A percentile compares a stretch with the other conserved stretches of the same genome.
Evolutionary conservation across 1,139 yeast species (phyloP).

Genomic region (Groenewaldozyma auringiensis): DNA sequence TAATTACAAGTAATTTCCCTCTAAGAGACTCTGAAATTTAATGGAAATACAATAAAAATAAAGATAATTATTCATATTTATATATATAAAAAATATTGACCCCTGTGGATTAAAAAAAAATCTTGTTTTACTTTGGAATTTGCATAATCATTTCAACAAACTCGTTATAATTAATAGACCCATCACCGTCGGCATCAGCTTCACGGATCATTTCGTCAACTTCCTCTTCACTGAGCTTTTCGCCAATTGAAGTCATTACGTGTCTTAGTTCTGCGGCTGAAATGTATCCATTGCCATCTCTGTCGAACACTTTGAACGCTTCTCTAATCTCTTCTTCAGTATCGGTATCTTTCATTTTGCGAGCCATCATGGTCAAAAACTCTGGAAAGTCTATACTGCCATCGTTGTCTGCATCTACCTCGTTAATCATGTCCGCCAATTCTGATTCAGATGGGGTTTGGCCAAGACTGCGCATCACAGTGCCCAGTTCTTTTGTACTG

Average conservation of each 20-base stretch:
- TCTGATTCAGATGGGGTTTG: constrained; percentile 96
- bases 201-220: constrained; percentile 95
- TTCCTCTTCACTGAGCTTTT: constrained; percentile 89
- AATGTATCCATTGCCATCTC: constrained; percentile 95
- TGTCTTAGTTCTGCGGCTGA: constrained; percentile 95
- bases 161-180: constrained; percentile 93
- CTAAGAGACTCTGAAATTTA: too few species aligned
- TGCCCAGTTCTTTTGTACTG: constrained; percentile 91
- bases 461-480: constrained; percentile 96
- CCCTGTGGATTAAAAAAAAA: neutral
- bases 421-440: constrained; percentile 92
- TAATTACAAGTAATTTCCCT: too few species aligned
- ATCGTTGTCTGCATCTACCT: constrained; percentile 91
- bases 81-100: constrained; percentile 3
- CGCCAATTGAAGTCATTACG: constrained; percentile 95
- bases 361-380: constrained; percentile 78
- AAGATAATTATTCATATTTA: neutral
- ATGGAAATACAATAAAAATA: too few species aligned
- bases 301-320: constrained; percentile 91
- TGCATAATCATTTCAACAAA: constrained; percentile 64
- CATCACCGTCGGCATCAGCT: constrained; percentile 92
- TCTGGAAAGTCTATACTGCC: constrained; percentile 84
- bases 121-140: constrained; percentile 9
- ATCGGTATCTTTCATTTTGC: constrained; percentile 94
- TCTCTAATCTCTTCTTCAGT: constrained; percentile 95